Evolutionary conservation across 345 rosid genomes (phyloP).

Genomic region (Lumnitzera racemosa): DNA sequence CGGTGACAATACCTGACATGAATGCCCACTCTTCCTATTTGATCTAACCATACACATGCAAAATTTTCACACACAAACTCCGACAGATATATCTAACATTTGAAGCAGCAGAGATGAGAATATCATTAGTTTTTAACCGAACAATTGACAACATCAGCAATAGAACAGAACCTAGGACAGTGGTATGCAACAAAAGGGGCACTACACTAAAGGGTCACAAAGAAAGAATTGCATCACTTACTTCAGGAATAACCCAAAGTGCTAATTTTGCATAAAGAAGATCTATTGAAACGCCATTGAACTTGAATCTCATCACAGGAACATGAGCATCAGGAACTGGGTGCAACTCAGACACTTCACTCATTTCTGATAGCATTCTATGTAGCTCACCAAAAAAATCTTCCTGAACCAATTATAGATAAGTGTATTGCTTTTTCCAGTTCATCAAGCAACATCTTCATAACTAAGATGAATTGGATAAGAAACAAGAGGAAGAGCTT

Average conservation of each 20-base stretch:
- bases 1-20: too few species aligned
- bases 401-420: slow-evolving; percentile 41
- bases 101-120: too few species aligned
- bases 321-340: slow-evolving; percentile 99
- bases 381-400: slow-evolving; percentile 88
- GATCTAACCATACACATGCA: too few species aligned
- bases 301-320: slow-evolving; percentile 83
- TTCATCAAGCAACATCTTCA: slow-evolving; percentile 6
- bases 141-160: neutral
- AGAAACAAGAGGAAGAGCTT: neutral
- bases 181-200: neutral
- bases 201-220: too few species aligned
- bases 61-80: too few species aligned
- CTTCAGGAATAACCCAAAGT: slow-evolving; percentile 94
- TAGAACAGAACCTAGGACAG: neutral
- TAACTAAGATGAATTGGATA: too few species aligned
- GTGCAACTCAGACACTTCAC: slow-evolving; percentile 91
- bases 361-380: slow-evolving; percentile 78
- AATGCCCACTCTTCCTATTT: too few species aligned
- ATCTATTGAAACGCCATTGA: slow-evolving; percentile 87
- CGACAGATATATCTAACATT: too few species aligned
- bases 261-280: slow-evolving; percentile 91
- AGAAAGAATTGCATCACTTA: slow-evolving; percentile 25
- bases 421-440: slow-evolving; percentile 6
- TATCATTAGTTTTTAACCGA: neutral